These are phyloP conservation scores for Globisporangium iwayamae DNA, from an alignment of 352 stramenopile species.

Conservation along the genomic window DNA sequence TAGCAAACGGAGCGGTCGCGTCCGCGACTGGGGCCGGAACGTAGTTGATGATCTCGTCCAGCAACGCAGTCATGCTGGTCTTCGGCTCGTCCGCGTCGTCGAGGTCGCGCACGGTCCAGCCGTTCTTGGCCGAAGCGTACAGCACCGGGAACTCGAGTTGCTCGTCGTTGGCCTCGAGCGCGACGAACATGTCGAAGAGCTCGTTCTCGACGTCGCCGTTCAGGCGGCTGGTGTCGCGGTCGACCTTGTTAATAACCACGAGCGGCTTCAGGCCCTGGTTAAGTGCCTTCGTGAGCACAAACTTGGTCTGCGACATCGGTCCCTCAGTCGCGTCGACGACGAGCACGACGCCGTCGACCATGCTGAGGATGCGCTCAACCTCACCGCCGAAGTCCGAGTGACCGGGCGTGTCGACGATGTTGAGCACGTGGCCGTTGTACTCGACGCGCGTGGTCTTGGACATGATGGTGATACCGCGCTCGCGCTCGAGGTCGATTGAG, in stretches of 20 bases:
- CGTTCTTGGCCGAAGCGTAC: conserved; percentile 95
- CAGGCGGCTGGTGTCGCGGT: conserved; percentile 88
- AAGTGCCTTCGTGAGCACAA: conserved; percentile 96
- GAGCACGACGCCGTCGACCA: conserved; percentile 97
- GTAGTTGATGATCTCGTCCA: conserved; percentile 95
- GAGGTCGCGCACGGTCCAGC: conserved; percentile 93
- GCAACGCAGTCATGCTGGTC: conserved; percentile 93
- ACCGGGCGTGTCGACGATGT: conserved; percentile 97
- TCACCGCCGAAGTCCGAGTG: conserved; percentile 99
- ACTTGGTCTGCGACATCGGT: conserved; percentile 98
- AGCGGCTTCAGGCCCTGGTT: conserved; percentile 90
- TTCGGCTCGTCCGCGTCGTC: conserved; percentile 56
- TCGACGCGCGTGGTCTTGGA: conserved; percentile 97
- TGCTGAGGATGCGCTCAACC: conserved; percentile 96
- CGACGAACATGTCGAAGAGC: conserved; percentile 97
- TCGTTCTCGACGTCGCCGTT: conserved; percentile 96
- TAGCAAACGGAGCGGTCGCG: conserved; percentile 88
- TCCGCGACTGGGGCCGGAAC: conserved; percentile 88
- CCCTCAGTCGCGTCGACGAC: conserved; percentile 97
- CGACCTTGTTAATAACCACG: conserved; percentile 99
- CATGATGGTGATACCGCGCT: conserved; percentile 99
- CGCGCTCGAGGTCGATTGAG: conserved; percentile 96
- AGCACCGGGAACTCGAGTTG: conserved; percentile 97
- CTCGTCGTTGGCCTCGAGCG: conserved; percentile 90
- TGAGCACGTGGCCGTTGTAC: conserved; percentile 93